A percentile compares a stretch with the other conserved stretches of the same genome.
These are phyloP conservation scores for Monascus ruber DNA, from an alignment of 2,329 filamentous ascomycete genomes.

Conservation along the genomic window DNA sequence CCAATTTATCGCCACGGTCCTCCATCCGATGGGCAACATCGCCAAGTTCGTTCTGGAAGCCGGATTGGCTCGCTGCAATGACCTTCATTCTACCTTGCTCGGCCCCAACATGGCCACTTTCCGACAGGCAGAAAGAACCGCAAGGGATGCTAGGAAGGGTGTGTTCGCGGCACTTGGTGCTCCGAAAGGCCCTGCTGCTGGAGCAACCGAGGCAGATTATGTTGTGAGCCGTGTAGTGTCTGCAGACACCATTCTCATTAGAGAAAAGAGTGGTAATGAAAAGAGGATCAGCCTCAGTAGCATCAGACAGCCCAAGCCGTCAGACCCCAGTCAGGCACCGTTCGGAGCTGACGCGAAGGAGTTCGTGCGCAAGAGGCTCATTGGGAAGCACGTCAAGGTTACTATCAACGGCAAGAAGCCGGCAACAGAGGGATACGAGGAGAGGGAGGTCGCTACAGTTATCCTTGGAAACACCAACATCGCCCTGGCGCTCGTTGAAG, in stretches of 20 bases:
- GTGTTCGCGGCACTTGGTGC: conserved; percentile 72
- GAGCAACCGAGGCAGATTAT: conserved; percentile 60
- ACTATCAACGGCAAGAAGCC: conserved; percentile 84
- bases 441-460: conserved; percentile 86
- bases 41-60: conserved; percentile 81
- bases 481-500: conserved; percentile 73
- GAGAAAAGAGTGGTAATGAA: conserved; percentile 73
- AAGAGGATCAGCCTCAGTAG: conserved; percentile 89
- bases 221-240: conserved; percentile 75
- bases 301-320: conserved; percentile 80
- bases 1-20: conserved; percentile 75
- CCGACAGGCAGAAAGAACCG: conserved; percentile 74
- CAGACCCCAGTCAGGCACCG: conserved; percentile 74
- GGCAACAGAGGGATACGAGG: conserved; percentile 80
- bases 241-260: conserved; percentile 78
- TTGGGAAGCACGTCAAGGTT: conserved; percentile 89
- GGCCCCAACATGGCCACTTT: conserved; percentile 78
- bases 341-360: conserved; percentile 94
- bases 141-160: conserved; percentile 64
- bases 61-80: conserved; percentile 82
- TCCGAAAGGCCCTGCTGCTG: conserved; percentile 47
- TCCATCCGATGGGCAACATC: conserved; percentile 87
- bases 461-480: conserved; percentile 77
- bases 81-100: conserved; percentile 88
- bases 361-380: conserved; percentile 82